These are phyloP conservation scores for Fusarium nelsonii DNA, from an alignment of 2,329 filamentous ascomycete species.

Conservation along the genomic window DNA sequence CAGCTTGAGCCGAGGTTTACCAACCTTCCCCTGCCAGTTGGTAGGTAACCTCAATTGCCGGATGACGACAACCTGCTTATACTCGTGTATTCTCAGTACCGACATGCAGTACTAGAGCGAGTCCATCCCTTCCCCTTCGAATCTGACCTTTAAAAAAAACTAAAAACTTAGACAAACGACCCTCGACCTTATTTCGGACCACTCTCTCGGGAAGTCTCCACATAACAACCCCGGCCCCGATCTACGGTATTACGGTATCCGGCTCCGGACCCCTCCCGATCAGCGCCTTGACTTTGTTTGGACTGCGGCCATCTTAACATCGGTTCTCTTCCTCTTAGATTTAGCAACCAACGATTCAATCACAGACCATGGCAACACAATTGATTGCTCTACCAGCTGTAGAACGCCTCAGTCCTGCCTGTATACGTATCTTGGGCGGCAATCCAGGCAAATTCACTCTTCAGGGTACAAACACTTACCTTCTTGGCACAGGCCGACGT, in stretches of 20 bases:
- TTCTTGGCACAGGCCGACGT: slow-evolving; percentile 79
- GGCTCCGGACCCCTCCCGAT: slow-evolving; percentile 35
- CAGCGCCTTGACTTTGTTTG: neutral
- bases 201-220: neutral
- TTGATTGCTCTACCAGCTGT: slow-evolving; percentile 77
- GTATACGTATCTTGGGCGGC: slow-evolving; percentile 87
- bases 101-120: neutral
- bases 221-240: slow-evolving; percentile 31
- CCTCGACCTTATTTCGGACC: neutral
- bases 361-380: slow-evolving; percentile 67
- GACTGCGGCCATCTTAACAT: neutral
- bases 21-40: slow-evolving; percentile 8
- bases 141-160: neutral
- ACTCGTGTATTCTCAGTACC: neutral
- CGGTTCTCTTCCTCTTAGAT: neutral
- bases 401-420: slow-evolving; percentile 79
- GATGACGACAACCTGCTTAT: slow-evolving; percentile 28
- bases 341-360: neutral
- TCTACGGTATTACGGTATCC: slow-evolving; percentile 14
- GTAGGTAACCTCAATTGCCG: slow-evolving; percentile 4
- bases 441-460: slow-evolving; percentile 88
- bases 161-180: neutral
- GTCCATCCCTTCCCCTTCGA: neutral
- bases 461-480: slow-evolving; percentile 93
- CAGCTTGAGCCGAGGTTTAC: slow-evolving; percentile 42